Evolutionary conservation across 2,329 filamentous ascomycete species (phyloP).

Genomic region (Pseudopyricularia cyperi): DNA sequence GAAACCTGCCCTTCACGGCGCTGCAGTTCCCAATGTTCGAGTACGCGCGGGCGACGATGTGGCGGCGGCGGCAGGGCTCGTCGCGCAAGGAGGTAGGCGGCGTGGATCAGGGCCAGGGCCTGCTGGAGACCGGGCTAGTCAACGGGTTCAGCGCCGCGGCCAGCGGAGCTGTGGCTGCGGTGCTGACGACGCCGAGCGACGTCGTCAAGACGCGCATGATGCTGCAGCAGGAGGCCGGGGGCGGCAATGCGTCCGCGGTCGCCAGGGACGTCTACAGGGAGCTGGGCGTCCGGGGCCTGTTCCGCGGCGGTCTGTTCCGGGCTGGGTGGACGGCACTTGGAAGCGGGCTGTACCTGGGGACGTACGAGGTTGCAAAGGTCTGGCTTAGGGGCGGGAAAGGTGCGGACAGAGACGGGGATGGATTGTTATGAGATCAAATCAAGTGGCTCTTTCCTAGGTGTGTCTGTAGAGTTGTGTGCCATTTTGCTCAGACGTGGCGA

Average conservation of each 20-base stretch:
- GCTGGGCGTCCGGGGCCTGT: constrained; percentile 60
- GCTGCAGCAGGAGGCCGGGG: constrained; percentile 32
- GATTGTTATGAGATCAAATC: constrained; percentile 1
- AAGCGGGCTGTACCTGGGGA: constrained; percentile 72
- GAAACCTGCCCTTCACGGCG: constrained; percentile 79
- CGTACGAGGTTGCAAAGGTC: constrained; percentile 68
- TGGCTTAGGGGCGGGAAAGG: constrained; percentile 39
- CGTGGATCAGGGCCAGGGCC: constrained; percentile 10
- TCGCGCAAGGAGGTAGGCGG: constrained; percentile 1
- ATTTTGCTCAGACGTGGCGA: no score
- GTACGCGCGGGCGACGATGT: constrained; percentile 44
- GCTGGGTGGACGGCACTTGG: constrained; percentile 72
- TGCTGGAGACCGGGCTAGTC: constrained; percentile 56
- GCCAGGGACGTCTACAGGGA: constrained; percentile 51
- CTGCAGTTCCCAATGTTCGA: constrained; percentile 86
- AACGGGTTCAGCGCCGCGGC: constrained; percentile 62
- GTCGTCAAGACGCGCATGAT: constrained; percentile 86
- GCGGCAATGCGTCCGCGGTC: constrained; percentile 35
- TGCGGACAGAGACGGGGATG: constrained; percentile 21
- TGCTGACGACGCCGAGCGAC: constrained; percentile 79
- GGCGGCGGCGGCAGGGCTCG: constrained; percentile 19
- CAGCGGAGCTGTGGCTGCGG: constrained; percentile 62
- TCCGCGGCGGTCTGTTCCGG: constrained; percentile 61
- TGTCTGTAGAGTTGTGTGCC: no score
- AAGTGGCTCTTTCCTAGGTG: neutral